phyloP scores from a whole-genome alignment of 345 rosid species.

The Cardiospermum halicacabum region DNA sequence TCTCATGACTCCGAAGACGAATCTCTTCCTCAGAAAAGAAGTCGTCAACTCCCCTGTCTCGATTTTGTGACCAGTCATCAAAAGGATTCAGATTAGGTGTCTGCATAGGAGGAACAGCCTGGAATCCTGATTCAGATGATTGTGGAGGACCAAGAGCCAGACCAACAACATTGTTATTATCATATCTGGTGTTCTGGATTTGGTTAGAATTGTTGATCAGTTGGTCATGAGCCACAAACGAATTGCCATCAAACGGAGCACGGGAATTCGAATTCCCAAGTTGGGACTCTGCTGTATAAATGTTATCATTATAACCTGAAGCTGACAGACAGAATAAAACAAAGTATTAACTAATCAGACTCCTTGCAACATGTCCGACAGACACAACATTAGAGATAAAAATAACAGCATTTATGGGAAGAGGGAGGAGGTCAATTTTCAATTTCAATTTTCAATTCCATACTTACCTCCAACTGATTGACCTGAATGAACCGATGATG shows the following conservation, averaged over 20 bases:
- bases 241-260: constrained; percentile 39
- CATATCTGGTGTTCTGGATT: constrained; percentile 39
- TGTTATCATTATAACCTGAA: constrained; percentile 54
- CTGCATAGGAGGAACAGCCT: constrained; percentile 38
- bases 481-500: constrained; percentile 42
- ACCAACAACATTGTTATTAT: constrained; percentile 36
- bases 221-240: constrained; percentile 42
- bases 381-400: neutral
- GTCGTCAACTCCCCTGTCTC: constrained; percentile 70
- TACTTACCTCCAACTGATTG: constrained; percentile 57
- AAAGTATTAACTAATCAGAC: neutral
- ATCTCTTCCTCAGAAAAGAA: constrained; percentile 85
- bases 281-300: constrained; percentile 49
- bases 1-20: constrained; percentile 80
- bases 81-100: constrained; percentile 51
- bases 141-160: constrained; percentile 79
- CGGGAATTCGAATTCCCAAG: constrained; percentile 46
- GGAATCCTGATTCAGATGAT: constrained; percentile 48
- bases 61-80: constrained; percentile 71
- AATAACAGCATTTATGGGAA: neutral
- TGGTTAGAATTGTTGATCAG: constrained; percentile 41
- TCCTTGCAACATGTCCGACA: neutral
- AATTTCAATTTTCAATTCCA: no score
- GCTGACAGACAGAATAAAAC: constrained; percentile 12
- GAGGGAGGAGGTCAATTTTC: neutral